Evolutionary conservation across 345 rosid genomes (phyloP), one percentile per base, ranked within the genome.

Genomic region (Leavenworthia alabamica): DNA sequence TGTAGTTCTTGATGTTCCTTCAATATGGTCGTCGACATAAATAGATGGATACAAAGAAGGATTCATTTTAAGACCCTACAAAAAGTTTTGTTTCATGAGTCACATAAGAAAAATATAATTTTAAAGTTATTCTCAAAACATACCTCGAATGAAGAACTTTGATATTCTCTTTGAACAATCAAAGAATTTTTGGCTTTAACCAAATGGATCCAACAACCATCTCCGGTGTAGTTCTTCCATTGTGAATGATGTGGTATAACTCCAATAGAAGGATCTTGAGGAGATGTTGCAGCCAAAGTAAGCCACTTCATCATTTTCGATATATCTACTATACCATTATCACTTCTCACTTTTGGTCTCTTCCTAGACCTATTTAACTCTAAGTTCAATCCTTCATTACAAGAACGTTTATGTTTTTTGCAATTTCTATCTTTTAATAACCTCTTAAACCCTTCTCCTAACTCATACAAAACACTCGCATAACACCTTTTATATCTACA

Each of bases 251-350:
- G 73, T 9, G 79, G 82, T 57, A 78, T 70, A 43, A 17, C 62
- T 22, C 79, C 79, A 68, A 77, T 33, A 11, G 78, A 67, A 61
- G 78, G 78, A 83, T 78, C 76, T 20, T 48, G 48, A 50, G 83
- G 84, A 64, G 66, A 68, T 53, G 22, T 80, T 33, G 95, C 90
- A 50, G 77, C 75, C 56, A 43, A 78, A 62, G 52, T 66, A 16
- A 90, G 64, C 97, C 97, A 90, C 52, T 72, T 71, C 51, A 90
- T 58, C 86, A 90, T 78, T 36, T 56, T 75, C 12, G 60, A 60
- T 23, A 85, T 62, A 51, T 73, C 67, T 48, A 62, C 73, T 53
- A 75, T 62, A 40, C 36, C 28, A 60, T 46, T 54, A 70, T 42
- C 28, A 17, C 61, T 35, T 15, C 29, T 20, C 41, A 15, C 56